A percentile compares a stretch with the other conserved stretches of the same genome.
These are phyloP conservation scores for Trichoderma atroviride DNA, from an alignment of 2,329 filamentous ascomycete genomes.

Conservation along the genomic window DNA sequence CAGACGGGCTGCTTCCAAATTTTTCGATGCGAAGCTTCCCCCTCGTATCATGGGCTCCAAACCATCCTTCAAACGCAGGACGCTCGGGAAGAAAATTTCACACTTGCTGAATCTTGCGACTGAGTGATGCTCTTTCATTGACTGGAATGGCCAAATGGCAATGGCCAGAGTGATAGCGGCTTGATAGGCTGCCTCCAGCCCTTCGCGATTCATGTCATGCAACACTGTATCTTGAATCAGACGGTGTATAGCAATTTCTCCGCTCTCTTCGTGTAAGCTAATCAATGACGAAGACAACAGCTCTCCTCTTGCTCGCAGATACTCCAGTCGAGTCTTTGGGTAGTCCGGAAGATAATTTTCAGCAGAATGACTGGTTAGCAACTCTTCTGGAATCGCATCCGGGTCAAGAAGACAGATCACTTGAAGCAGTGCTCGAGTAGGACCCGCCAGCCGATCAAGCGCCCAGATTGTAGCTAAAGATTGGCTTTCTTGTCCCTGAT, in stretches of 20 bases:
- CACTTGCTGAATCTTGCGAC: not conserved
- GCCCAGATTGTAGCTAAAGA: not conserved
- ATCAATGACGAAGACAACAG: not conserved
- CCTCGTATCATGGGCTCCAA: not conserved
- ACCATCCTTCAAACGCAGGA: not conserved
- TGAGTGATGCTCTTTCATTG: not conserved
- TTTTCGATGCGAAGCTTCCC: too few species aligned
- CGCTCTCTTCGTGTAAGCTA: not conserved
- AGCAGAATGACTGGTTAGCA: not conserved
- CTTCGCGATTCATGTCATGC: not conserved
- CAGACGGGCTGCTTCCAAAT: not conserved
- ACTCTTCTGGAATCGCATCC: constrained; percentile 1
- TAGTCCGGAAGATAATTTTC: not conserved
- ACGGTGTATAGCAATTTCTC: not conserved
- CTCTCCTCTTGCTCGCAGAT: not conserved
- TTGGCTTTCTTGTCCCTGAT: not conserved
- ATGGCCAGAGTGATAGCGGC: not conserved
- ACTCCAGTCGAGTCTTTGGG: not conserved
- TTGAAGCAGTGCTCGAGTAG: not conserved
- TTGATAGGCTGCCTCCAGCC: not conserved
- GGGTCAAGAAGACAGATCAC: constrained; percentile 1
- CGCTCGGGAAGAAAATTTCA: not conserved
- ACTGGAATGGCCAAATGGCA: not conserved
- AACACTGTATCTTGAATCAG: not conserved
- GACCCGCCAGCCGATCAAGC: not conserved